Evolutionary conservation across 2,329 filamentous ascomycete species (phyloP).

Genomic region (Colletotrichum sp.): DNA sequence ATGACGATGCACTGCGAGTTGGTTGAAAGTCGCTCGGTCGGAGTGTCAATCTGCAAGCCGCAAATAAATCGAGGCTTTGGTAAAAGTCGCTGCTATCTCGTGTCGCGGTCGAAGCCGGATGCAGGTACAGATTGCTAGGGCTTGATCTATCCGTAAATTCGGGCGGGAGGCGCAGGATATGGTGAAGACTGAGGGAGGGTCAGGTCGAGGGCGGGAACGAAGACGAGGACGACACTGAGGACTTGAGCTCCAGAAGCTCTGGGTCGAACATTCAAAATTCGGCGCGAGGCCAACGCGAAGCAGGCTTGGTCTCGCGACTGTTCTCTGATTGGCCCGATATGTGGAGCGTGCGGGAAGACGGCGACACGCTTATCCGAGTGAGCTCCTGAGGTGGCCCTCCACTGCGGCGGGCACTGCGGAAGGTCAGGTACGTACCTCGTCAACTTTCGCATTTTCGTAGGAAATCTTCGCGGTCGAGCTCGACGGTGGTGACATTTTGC

Average conservation of each 20-base stretch:
- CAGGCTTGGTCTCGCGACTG: slow-evolving; percentile 18
- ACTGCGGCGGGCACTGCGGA: neutral
- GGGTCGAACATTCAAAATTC: slow-evolving; percentile 15
- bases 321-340: neutral
- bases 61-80: neutral
- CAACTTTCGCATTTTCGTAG: neutral
- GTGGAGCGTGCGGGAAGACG: neutral
- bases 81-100: neutral
- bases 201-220: neutral
- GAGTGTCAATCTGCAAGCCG: neutral
- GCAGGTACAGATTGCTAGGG: neutral
- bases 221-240: neutral
- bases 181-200: neutral
- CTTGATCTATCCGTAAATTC: neutral
- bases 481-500: neutral
- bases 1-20: slow-evolving; percentile 33
- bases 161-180: neutral
- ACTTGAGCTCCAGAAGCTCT: neutral
- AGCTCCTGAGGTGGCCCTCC: neutral
- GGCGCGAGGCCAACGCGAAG: slow-evolving; percentile 18
- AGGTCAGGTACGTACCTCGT: neutral
- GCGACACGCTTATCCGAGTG: slow-evolving; percentile 10
- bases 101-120: neutral
- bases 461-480: neutral
- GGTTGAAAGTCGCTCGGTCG: neutral